Conservation (phyloP, 805 yeast species). For the Candida nemodendra region DNA sequence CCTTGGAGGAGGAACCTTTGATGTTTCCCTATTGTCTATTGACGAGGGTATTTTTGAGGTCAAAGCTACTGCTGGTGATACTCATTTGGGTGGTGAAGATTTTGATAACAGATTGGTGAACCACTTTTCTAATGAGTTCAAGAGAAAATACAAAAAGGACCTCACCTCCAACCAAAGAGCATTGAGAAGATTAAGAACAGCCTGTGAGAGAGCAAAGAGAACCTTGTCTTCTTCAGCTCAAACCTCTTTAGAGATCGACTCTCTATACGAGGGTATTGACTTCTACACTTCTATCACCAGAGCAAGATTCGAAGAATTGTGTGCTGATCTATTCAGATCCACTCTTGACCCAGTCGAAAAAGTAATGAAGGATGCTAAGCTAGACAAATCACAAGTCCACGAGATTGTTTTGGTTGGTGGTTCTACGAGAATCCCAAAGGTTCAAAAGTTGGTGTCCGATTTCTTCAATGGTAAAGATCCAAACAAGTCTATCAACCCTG, state of each 20-base stretch:
- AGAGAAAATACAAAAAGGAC: conserved; percentile 97
- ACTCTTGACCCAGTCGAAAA: conserved; percentile 95
- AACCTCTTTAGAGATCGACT: conserved; percentile 93
- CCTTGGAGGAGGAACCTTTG: conserved; percentile 98
- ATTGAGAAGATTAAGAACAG: conserved; percentile 96
- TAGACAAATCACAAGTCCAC: conserved; percentile 85
- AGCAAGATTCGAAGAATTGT: conserved; percentile 96
- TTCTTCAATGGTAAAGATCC: conserved; percentile 97
- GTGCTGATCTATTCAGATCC: conserved; percentile 91
- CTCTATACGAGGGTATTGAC: conserved; percentile 92
- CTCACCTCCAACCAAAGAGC: conserved; percentile 92
- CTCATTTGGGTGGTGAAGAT: conserved; percentile 98
- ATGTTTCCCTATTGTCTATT: conserved; percentile 87
- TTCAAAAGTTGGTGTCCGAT: conserved; percentile 92
- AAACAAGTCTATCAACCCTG: conserved; percentile 94
- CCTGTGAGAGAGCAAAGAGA: conserved; percentile 99
- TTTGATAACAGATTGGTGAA: conserved; percentile 95
- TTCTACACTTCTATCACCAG: conserved; percentile 95
- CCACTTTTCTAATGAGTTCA: conserved; percentile 92
- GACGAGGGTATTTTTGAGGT: conserved; percentile 97
- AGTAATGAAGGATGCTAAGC: conserved; percentile 86
- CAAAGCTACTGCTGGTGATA: conserved; percentile 90
- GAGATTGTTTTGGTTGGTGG: conserved; percentile 97
- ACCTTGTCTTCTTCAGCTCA: conserved; percentile 94
- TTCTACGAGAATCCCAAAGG: conserved; percentile 97